A percentile compares a stretch with the other conserved stretches of the same genome.
Evolutionary conservation across 1,284 basidiomycete species (phyloP).

Genomic region (Kalmanozyma brasiliensis): DNA sequence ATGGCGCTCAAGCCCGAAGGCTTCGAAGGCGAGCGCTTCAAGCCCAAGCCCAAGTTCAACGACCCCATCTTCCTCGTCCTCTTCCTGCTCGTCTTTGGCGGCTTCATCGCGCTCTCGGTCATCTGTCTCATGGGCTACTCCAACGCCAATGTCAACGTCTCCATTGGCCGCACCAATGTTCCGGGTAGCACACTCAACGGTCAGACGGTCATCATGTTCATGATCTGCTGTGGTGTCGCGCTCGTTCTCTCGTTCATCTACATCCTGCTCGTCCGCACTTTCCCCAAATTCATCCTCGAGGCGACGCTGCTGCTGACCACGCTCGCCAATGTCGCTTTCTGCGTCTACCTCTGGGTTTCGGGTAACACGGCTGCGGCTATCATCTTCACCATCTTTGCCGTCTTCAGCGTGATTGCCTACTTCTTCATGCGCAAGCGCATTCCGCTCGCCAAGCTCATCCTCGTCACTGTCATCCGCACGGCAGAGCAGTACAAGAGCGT

Average conservation of each 20-base stretch:
- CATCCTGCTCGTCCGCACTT: conserved; percentile 76
- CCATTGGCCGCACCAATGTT: conserved; percentile 73
- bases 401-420: conserved; percentile 57
- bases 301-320: conserved; percentile 55
- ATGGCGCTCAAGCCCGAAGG: conserved; percentile 55
- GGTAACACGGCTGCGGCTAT: conserved; percentile 56
- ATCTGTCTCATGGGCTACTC: conserved; percentile 62
- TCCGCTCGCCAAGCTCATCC: conserved; percentile 58
- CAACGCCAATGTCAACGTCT: conserved; percentile 28
- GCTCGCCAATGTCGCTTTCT: conserved; percentile 52
- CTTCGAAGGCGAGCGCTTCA: conserved; percentile 55
- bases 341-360: conserved; percentile 52
- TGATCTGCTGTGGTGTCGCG: conserved; percentile 75
- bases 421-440: conserved; percentile 62
- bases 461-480: conserved; percentile 56
- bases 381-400: conserved; percentile 64
- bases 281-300: conserved; percentile 74
- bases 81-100: conserved; percentile 67
- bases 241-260: conserved; percentile 72
- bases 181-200: conserved; percentile 77
- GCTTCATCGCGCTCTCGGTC: conserved; percentile 68
- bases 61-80: conserved; percentile 67
- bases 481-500: conserved; percentile 57
- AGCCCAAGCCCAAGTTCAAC: conserved; percentile 59
- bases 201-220: conserved; percentile 76